Percentiles rank a stretch among this genome's conserved stretches.
Evolutionary conservation across 2,329 filamentous ascomycete genomes (phyloP).

Genomic region (Sporothrix mexicana): DNA sequence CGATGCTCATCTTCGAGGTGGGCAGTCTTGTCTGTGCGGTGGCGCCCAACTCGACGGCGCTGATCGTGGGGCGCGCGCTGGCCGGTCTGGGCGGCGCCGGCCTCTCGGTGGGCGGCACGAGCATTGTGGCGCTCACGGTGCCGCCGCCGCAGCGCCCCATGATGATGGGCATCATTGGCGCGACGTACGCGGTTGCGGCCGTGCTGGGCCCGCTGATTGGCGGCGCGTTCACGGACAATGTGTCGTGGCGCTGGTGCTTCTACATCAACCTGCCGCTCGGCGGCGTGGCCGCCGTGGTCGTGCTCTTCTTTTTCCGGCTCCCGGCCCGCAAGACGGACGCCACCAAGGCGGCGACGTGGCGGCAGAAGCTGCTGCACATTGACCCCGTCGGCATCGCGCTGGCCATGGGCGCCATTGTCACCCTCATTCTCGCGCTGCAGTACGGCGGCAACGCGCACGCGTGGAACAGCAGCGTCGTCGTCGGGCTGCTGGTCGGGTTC

Average conservation of each 20-base stretch:
- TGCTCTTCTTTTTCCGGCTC: not conserved
- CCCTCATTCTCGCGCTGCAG: constrained; percentile 50
- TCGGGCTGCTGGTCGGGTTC: constrained; percentile 46
- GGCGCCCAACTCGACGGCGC: constrained; percentile 2
- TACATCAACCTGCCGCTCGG: constrained; percentile 44
- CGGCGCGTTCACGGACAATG: constrained; percentile 39
- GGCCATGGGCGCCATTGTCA: constrained; percentile 42
- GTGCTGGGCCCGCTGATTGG: constrained; percentile 41
- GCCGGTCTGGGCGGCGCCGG: constrained; percentile 21
- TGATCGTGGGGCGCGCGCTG: constrained; percentile 9
- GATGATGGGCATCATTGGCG: constrained; percentile 22
- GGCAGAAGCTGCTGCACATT: constrained; percentile 26
- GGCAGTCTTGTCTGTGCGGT: constrained; percentile 24
- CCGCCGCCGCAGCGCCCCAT: constrained; percentile 1
- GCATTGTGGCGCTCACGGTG: not conserved
- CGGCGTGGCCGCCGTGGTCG: constrained; percentile 21
- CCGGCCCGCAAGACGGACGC: not conserved
- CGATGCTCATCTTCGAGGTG: constrained; percentile 19
- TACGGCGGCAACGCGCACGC: constrained; percentile 49
- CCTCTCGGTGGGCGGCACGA: constrained; percentile 18
- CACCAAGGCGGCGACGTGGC: not conserved
- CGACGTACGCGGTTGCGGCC: constrained; percentile 40
- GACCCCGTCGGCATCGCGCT: constrained; percentile 30
- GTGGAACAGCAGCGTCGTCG: constrained; percentile 46
- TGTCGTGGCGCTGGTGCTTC: constrained; percentile 52